phyloP scores from a whole-genome alignment of 176 grass and related monocot species.

The Phragmites australis region DNA sequence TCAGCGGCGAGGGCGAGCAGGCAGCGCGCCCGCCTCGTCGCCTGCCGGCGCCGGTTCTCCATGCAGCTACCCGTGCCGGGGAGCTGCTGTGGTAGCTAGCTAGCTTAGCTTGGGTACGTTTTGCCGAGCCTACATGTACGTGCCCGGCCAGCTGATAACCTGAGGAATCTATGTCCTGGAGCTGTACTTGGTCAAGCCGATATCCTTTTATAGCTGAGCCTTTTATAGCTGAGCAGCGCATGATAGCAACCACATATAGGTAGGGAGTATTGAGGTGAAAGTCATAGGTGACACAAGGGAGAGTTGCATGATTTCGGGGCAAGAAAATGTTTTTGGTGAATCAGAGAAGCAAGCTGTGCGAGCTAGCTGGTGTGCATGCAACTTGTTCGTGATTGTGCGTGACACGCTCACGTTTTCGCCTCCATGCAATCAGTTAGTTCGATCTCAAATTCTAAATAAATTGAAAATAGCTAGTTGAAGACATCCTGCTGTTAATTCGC shows the following conservation, averaged over 20 bases:
- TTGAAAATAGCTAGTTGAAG: not conserved
- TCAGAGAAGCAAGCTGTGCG: constrained; percentile 41
- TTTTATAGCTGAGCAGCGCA: constrained; percentile 22
- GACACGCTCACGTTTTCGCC: not conserved
- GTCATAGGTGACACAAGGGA: constrained; percentile 35
- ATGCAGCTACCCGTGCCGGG: not conserved
- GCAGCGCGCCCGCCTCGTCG: constrained; percentile 29
- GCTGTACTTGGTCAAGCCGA: constrained; percentile 17
- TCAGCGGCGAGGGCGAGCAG: constrained; percentile 34
- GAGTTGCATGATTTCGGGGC: constrained; percentile 50
- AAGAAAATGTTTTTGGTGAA: constrained; percentile 48
- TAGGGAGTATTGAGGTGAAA: constrained; percentile 32
- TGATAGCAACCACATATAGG: not conserved
- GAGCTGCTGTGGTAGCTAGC: not conserved
- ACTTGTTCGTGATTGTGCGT: constrained; percentile 29
- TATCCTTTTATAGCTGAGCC: constrained; percentile 25
- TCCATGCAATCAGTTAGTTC: constrained; percentile 14
- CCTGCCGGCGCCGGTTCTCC: constrained; percentile 9
- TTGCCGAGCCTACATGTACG: not conserved
- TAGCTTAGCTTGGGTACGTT: constrained; percentile 28
- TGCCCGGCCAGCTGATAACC: not conserved
- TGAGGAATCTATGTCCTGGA: constrained; percentile 37
- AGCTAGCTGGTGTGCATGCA: constrained; percentile 26
- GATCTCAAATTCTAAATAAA: not conserved
- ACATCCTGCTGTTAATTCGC: no score